Conservation (phyloP, 1,139 yeast genomes). For the Geotrichum phurueaensis region DNA sequence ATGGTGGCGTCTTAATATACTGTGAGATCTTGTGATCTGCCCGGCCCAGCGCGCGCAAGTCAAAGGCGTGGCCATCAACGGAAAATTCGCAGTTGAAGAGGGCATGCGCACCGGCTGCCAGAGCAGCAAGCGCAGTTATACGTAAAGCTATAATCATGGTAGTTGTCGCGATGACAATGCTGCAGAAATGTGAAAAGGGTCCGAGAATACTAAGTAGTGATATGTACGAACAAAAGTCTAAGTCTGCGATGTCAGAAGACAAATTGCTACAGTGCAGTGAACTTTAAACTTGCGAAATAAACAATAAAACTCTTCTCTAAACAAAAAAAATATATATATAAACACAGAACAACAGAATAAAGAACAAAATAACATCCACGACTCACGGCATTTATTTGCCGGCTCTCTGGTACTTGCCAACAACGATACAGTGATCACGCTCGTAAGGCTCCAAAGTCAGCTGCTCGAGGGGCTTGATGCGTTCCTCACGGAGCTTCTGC, state of each 20-base stretch:
- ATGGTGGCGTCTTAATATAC: conserved; percentile 67
- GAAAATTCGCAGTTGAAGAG: conserved; percentile 46
- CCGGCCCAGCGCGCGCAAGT: conserved; percentile 37
- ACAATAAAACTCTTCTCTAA: background rate
- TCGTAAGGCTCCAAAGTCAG: conserved; percentile 94
- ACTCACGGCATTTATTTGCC: conserved; percentile 44
- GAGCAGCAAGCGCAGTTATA: background rate
- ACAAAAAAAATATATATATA: background rate
- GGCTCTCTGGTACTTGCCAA: conserved; percentile 93
- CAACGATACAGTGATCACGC: conserved; percentile 98
- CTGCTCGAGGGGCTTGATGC: conserved; percentile 97
- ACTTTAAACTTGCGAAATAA: background rate
- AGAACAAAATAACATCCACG: conserved; percentile 51
- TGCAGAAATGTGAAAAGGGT: too few relatives aligned
- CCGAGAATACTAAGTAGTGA: too few relatives aligned
- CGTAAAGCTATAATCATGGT: background rate
- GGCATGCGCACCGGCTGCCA: conserved; percentile 24
- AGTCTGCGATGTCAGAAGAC: background rate
- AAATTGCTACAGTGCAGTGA: background rate
- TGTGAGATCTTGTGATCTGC: conserved; percentile 44
- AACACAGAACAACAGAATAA: background rate
- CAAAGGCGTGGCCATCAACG: conserved; percentile 42
- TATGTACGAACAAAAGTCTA: too few relatives aligned
- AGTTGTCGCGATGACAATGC: background rate
- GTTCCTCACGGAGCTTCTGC: conserved; percentile 96